Evolutionary conservation across 345 rosid genomes (phyloP).

Genomic region (Alliaria petiolata): DNA sequence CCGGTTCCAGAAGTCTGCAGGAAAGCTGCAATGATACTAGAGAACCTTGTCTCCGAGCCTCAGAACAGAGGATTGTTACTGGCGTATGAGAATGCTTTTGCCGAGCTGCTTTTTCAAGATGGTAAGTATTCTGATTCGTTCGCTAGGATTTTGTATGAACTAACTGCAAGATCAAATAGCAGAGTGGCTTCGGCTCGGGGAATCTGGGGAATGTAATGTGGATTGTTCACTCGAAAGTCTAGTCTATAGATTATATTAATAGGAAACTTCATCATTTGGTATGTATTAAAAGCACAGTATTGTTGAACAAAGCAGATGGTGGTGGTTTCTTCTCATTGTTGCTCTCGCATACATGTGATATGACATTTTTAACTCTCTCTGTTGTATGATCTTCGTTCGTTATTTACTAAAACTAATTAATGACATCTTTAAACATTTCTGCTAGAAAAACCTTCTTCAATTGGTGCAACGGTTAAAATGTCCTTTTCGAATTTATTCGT

Average conservation of each 20-base stretch:
- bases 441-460: no score
- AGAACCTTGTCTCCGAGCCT: slow-evolving; percentile 89
- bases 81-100: slow-evolving; percentile 88
- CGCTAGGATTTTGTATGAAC: slow-evolving; percentile 86
- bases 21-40: slow-evolving; percentile 91
- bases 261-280: slow-evolving; percentile 6
- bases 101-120: slow-evolving; percentile 83
- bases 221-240: neutral
- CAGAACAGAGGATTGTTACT: slow-evolving; percentile 75
- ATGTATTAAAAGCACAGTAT: slow-evolving; percentile 7
- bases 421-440: no score
- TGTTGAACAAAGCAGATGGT: slow-evolving; percentile 13
- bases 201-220: slow-evolving; percentile 79
- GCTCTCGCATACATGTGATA: neutral
- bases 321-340: slow-evolving; percentile 4
- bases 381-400: no score
- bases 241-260: neutral
- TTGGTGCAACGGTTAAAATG: neutral
- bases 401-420: no score
- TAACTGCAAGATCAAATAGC: slow-evolving; percentile 88
- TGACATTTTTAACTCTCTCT: no score
- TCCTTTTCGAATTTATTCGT: neutral
- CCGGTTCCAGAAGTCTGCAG: slow-evolving; percentile 93
- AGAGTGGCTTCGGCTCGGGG: slow-evolving; percentile 80
- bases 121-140: slow-evolving; percentile 82